These are phyloP conservation scores for Aspergillus felis DNA, from an alignment of 2,329 filamentous ascomycete species.

Conservation along the genomic window DNA sequence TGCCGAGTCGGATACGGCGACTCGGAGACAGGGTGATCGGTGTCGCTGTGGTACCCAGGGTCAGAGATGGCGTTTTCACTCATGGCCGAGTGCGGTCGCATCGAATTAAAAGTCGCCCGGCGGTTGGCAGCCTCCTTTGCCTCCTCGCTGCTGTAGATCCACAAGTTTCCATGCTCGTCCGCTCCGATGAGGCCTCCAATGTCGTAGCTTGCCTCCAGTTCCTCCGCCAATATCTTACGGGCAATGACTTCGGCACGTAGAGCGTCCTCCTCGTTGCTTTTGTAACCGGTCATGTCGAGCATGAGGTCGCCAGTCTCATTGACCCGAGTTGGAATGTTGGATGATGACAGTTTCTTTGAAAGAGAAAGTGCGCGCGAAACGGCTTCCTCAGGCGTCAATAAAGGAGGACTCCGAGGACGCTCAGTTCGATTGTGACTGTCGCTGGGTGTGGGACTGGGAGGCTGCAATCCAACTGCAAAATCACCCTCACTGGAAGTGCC, in stretches of 20 bases:
- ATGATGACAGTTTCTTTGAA: slow-evolving; percentile 80
- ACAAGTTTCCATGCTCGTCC: slow-evolving; percentile 94
- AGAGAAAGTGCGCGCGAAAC: slow-evolving; percentile 77
- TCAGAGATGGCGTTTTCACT: slow-evolving; percentile 83
- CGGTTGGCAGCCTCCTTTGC: slow-evolving; percentile 85
- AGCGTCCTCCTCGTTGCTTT: slow-evolving; percentile 88
- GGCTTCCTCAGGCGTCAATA: slow-evolving; percentile 67
- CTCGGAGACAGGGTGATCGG: slow-evolving; percentile 63
- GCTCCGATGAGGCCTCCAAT: slow-evolving; percentile 93
- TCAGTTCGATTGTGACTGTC: slow-evolving; percentile 19
- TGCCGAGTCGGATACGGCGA: slow-evolving; percentile 52
- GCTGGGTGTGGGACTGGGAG: slow-evolving; percentile 3
- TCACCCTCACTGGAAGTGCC: slow-evolving; percentile 12
- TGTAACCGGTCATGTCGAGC: slow-evolving; percentile 97
- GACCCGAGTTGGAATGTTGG: slow-evolving; percentile 90
- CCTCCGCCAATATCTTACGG: slow-evolving; percentile 85
- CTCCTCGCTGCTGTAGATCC: slow-evolving; percentile 98
- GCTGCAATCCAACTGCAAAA: slow-evolving; percentile 5
- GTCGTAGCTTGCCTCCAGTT: slow-evolving; percentile 91
- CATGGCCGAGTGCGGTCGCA: slow-evolving; percentile 49
- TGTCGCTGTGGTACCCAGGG: slow-evolving; percentile 92
- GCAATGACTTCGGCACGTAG: slow-evolving; percentile 90
- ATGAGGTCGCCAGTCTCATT: slow-evolving; percentile 91
- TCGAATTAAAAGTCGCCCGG: slow-evolving; percentile 49
- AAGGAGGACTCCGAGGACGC: slow-evolving; percentile 73